phyloP scores from a whole-genome alignment of 768 basidiomycete species.

The Mycena galopus region DNA sequence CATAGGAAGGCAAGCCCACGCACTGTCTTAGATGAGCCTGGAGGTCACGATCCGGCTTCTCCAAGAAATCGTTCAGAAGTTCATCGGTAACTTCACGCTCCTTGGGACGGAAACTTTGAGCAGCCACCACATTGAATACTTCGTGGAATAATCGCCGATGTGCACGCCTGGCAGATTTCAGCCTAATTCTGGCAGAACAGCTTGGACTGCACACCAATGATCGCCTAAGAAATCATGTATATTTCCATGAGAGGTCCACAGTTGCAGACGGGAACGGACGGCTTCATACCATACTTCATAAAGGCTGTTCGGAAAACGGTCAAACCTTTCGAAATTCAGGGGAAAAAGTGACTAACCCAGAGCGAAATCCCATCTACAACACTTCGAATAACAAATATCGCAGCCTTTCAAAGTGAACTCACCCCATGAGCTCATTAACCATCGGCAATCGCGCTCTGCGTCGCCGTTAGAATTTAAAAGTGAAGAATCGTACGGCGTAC shows the following conservation, averaged over 20 bases:
- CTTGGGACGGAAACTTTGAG: conserved; percentile 45
- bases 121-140: conserved; percentile 53
- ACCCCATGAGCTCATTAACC: conserved; percentile 53
- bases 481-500: conserved; percentile 20
- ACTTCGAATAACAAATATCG: background rate
- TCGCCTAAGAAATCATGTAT: conserved; percentile 5
- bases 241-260: background rate
- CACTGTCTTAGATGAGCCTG: conserved; percentile 53
- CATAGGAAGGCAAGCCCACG: conserved; percentile 21
- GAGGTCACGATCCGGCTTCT: conserved; percentile 52
- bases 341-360: conserved; percentile 27
- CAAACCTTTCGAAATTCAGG: background rate
- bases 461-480: background rate
- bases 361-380: conserved; percentile 43
- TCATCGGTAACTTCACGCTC: conserved; percentile 47
- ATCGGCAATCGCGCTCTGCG: conserved; percentile 46
- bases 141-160: conserved; percentile 56
- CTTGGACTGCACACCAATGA: conserved; percentile 9
- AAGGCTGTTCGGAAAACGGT: background rate
- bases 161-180: conserved; percentile 48
- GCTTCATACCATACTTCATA: conserved; percentile 53
- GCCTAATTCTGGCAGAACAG: background rate
- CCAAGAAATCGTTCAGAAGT: conserved; percentile 47
- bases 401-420: conserved; percentile 8
- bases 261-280: background rate